A percentile compares a stretch with the other conserved stretches of the same genome.
phyloP scores from a whole-genome alignment of 148 eudicot genomes.

The Amaranthus hypochondriacus region DNA sequence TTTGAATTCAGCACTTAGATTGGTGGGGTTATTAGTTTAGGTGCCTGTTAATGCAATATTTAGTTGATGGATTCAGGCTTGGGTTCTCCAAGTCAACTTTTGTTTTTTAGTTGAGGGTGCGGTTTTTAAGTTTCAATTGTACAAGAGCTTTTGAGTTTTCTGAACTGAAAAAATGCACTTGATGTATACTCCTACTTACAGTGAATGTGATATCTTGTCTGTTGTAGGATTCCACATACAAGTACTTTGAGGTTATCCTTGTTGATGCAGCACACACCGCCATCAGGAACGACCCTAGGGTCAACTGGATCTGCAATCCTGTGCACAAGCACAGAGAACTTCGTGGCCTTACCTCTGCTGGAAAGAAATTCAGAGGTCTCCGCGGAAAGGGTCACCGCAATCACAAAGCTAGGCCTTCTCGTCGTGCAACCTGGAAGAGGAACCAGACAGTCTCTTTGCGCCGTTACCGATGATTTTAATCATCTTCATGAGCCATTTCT shows the following conservation, averaged over 20 bases:
- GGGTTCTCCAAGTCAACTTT: no score
- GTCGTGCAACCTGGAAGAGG: conserved; percentile 59
- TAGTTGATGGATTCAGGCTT: no score
- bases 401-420: conserved; percentile 49
- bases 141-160: no score
- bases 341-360: conserved; percentile 51
- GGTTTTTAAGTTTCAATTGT: no score
- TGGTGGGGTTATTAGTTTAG: no score
- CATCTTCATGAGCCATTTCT: not conserved
- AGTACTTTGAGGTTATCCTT: conserved; percentile 45
- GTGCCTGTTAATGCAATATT: no score
- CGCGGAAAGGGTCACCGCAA: conserved; percentile 45
- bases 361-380: conserved; percentile 56
- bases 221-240: conserved; percentile 45
- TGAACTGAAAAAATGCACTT: no score
- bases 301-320: conserved; percentile 48
- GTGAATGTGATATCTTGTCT: not conserved
- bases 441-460: conserved; percentile 46
- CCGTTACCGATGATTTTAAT: conserved; percentile 37
- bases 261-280: conserved; percentile 43
- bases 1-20: no score
- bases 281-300: conserved; percentile 40
- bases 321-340: conserved; percentile 56
- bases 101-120: no score
- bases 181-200: no score